These are phyloP conservation scores for Mycena polygramma DNA, from an alignment of 768 basidiomycete genomes.

Conservation along the genomic window DNA sequence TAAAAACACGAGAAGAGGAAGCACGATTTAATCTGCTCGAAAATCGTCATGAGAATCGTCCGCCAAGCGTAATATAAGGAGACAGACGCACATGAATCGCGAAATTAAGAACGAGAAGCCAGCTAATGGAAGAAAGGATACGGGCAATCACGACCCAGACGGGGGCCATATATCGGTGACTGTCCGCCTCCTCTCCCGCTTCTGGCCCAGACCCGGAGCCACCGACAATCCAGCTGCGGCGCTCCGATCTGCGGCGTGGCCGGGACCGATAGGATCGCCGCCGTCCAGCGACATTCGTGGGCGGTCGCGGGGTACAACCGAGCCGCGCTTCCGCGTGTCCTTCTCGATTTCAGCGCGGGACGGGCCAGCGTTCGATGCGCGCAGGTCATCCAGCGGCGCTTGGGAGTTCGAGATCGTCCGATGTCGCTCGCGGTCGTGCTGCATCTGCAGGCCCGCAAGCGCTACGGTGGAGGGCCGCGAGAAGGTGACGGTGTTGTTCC, in stretches of 20 bases:
- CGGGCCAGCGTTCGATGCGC: constrained; percentile 37
- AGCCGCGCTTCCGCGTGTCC: constrained; percentile 53
- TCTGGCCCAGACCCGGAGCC: constrained; percentile 36
- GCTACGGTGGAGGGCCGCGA: constrained; percentile 71
- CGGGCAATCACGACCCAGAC: constrained; percentile 24
- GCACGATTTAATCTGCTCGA: constrained; percentile 15
- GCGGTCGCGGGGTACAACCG: constrained; percentile 53
- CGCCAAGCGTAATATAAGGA: background rate
- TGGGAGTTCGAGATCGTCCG: constrained; percentile 46
- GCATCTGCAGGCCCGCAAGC: constrained; percentile 68
- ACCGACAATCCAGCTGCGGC: constrained; percentile 50
- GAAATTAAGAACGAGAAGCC: constrained; percentile 28
- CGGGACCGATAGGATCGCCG: constrained; percentile 41
- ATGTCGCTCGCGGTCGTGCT: constrained; percentile 55
- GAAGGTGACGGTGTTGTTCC: constrained; percentile 69
- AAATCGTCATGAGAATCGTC: background rate
- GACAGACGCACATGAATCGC: constrained; percentile 31
- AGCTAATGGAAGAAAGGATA: background rate
- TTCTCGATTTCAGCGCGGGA: constrained; percentile 64
- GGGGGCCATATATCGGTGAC: constrained; percentile 62
- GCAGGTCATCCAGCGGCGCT: constrained; percentile 27
- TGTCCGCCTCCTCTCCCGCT: constrained; percentile 57
- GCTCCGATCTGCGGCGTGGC: constrained; percentile 57
- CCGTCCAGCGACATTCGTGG: constrained; percentile 62
- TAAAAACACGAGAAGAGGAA: constrained; percentile 24